These are phyloP conservation scores for Colletotrichum sp. DNA, from an alignment of 2,329 filamentous ascomycete species.

Conservation along the genomic window DNA sequence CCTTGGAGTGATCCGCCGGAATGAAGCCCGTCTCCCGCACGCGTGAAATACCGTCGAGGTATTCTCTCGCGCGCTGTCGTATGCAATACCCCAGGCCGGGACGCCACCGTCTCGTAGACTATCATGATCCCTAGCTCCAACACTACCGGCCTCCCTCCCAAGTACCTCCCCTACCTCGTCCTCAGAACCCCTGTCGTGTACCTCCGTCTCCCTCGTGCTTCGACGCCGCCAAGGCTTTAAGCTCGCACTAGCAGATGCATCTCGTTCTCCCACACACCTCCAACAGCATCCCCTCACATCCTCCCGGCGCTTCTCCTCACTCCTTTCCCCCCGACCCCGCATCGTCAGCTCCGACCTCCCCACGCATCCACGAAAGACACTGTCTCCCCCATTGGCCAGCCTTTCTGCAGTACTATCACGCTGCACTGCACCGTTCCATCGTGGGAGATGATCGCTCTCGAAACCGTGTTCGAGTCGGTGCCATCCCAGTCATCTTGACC, in stretches of 20 bases:
- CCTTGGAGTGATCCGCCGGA: constrained; percentile 1
- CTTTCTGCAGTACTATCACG: constrained; percentile 9
- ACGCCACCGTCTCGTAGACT: not conserved
- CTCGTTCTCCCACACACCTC: not conserved
- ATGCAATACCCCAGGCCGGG: not conserved
- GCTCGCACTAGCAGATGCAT: not conserved
- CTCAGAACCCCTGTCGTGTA: not conserved
- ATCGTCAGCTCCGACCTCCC: constrained; percentile 13
- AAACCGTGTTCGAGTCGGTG: not conserved
- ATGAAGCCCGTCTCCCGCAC: constrained; percentile 11
- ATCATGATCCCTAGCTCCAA: constrained; percentile 10
- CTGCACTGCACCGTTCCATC: constrained; percentile 10
- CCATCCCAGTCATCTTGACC: not conserved
- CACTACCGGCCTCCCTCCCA: not conserved
- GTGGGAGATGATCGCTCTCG: constrained; percentile 12
- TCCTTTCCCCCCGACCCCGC: constrained; percentile 5
- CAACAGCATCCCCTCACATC: not conserved
- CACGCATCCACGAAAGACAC: constrained; percentile 14
- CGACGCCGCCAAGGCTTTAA: not conserved
- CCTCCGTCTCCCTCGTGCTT: not conserved
- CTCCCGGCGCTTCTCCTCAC: not conserved
- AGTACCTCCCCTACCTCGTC: not conserved
- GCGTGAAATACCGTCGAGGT: not conserved
- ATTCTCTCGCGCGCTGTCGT: not conserved
- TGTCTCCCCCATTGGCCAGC: not conserved